Evolutionary conservation across 768 basidiomycete species (phyloP), one percentile per base, ranked within the genome.

Genomic region (Cubamyces sp.): DNA sequence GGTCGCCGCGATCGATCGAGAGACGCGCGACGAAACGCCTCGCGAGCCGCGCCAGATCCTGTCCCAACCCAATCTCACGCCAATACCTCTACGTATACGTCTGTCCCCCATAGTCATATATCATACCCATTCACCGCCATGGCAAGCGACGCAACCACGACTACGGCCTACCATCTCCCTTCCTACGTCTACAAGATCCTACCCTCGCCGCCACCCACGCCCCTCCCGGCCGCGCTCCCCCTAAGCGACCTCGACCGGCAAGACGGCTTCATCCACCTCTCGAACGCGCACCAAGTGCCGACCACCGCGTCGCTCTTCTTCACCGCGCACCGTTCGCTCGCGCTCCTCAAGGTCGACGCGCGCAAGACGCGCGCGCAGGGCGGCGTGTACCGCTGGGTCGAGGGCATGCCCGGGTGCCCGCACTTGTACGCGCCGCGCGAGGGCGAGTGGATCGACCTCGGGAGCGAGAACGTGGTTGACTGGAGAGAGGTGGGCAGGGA

Each of bases 161-260:
- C 15, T 26, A 21, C 28, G 8, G 28, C 53, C 37, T 55, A 54
- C 52, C 42, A 60, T 18, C 58, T 65, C 39, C 87, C 84, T 5
- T 79, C 75, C 3, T 86, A 85, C 71, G 54, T 88, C 62, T 89
- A 88, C 77, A 89, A 88, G 66, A 80, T 89, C 61, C 71, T 87
- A 34, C 75, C 79, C 14, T 74, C 78, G 9, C 73, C 81, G n/a
- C 77, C 80, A 0, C 66, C 74, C 19, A 62, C 72, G 3, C 76
- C 77, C 3, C 68, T 77, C n/a, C 73, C 75, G 46, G 23, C 70
- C 51, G 66, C 65, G 21, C 76, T 81, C 63, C 75, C 75, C 49
- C 68, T 77, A 16, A 75, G 74, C 59, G 73, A 71, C 43, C 73
- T 81, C 30, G 81, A 82, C 70, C 61, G 55, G 25, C 64, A 75